Evolutionary conservation across 495 filamentous ascomycete genomes (phyloP), one percentile per base, ranked within the genome.

Genomic region (Neurospora tetrasperma): DNA sequence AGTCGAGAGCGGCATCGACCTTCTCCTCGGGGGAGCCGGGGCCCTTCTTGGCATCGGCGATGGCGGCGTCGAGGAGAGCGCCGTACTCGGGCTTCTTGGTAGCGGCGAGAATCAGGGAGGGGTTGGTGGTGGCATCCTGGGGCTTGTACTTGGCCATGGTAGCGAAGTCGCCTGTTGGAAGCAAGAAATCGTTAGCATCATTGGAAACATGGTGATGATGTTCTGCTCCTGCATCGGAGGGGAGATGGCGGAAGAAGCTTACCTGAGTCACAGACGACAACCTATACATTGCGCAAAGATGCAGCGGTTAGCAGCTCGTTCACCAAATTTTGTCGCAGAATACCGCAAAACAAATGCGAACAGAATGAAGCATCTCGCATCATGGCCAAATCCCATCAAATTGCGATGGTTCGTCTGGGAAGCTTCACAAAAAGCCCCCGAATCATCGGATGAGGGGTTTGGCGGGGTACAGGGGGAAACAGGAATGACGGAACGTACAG

Each of bases 91-190:
- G 80, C 89, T 98, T 99, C 89, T 99, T 97, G 81, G 96, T 93
- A 72, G 96, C 96, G 77, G 93, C 94, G 80, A 99, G 89, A 84
- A 99, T 98, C 79, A 99, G 88, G 75, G 96, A 98, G 46, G 96
- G 96, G 88, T 99, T 99, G 83, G 96, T 99, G 80, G 94, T 98
- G 79, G 94, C 96, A 92, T 99, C 96, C 89, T 98, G 94, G 72
- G 96, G 96, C 89, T 97, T 96, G 90, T 99, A 99, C 87, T 99
- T 98, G 88, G 87, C 94, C 83, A 99, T 99, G 80, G 94, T 93
- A 89, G 85, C 23, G 54, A 71, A 70, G 39, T 31, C 71, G 42
- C 71, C 59, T 46, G 70, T 54, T 39, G 77, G 5, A 35, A 9
- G 46, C 5, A 23, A 9, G 54, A 8, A 35, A 35, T 62, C 23